Evolutionary conservation across 148 eudicot species (phyloP).

Genomic region (Silene latifolia): DNA sequence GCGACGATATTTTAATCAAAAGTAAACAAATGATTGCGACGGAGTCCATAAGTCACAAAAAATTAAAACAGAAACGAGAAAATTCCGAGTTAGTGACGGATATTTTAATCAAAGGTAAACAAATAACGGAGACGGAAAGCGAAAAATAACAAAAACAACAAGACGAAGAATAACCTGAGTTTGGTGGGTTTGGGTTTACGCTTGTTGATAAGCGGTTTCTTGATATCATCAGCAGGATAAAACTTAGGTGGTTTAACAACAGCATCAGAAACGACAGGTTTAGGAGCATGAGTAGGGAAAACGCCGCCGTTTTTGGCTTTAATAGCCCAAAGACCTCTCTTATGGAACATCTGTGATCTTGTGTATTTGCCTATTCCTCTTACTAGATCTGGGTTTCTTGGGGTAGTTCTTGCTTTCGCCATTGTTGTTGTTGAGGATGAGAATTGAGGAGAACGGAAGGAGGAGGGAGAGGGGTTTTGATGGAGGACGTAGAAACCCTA

Average conservation of each 20-base stretch:
- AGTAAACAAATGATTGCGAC: no score
- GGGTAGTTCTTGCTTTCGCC: constrained; percentile 12
- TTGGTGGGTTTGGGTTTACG: constrained; percentile 70
- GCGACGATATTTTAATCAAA: no score
- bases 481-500: no score
- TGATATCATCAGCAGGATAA: constrained; percentile 82
- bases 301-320: constrained; percentile 87
- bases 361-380: constrained; percentile 62
- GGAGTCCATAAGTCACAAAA: no score
- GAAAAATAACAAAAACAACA: no score
- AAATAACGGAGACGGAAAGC: no score
- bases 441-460: no score
- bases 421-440: no score
- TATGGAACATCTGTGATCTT: constrained; percentile 73
- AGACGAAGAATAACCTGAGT: constrained; percentile 47
- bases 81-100: no score
- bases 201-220: constrained; percentile 70
- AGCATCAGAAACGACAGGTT: constrained; percentile 22
- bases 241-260: constrained; percentile 53
- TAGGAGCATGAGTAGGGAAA: constrained; percentile 57
- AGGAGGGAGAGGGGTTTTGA: no score
- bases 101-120: no score
- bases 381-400: constrained; percentile 71
- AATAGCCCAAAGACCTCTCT: constrained; percentile 88
- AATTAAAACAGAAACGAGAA: no score